Conservation (phyloP, 1,139 yeast species). For the Geotrichum citri-aurantii region DNA sequence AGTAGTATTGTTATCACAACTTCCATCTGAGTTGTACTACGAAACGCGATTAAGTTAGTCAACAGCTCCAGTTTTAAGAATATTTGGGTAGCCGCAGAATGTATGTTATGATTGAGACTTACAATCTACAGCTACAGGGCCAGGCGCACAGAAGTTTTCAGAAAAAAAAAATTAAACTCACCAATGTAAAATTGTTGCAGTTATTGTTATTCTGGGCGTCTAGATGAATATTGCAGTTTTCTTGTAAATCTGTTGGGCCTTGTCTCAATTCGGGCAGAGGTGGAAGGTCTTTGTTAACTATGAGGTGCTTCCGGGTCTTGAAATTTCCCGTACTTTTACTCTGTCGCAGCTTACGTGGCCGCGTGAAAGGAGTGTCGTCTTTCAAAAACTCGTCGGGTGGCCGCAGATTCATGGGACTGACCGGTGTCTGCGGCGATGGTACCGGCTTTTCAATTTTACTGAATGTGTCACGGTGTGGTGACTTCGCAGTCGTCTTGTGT, state of each 20-base stretch:
- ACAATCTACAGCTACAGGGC: neutral
- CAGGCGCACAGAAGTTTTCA: neutral
- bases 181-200: neutral
- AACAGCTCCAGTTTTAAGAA: neutral
- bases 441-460: neutral
- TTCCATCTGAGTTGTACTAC: neutral
- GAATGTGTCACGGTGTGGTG: neutral
- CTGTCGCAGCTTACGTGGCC: neutral
- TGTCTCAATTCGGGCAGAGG: neutral
- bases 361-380: neutral
- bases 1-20: neutral
- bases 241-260: neutral
- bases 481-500: neutral
- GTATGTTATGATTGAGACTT: neutral
- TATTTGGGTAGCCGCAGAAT: neutral
- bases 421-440: neutral
- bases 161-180: neutral
- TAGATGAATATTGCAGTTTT: no score
- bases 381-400: neutral
- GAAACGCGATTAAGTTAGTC: neutral
- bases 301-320: neutral
- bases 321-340: neutral
- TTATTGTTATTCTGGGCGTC: neutral
- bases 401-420: neutral
- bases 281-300: neutral